A percentile compares a stretch with the other conserved stretches of the same genome.
These are phyloP conservation scores for Ophiobolus disseminans DNA, from an alignment of 2,329 filamentous ascomycete genomes.

Conservation along the genomic window DNA sequence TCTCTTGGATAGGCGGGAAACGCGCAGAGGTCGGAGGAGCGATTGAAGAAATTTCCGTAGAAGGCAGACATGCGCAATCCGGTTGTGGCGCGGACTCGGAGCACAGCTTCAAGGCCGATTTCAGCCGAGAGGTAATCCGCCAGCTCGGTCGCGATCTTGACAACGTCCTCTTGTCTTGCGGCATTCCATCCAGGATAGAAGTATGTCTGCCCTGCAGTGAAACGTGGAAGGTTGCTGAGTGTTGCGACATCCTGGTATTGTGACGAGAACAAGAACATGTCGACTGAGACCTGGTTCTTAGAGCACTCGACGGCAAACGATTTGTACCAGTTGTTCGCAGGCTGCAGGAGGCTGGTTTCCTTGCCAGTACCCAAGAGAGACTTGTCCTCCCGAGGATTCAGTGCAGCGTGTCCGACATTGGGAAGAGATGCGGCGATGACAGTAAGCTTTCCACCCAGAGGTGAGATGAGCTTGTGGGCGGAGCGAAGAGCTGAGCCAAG, in stretches of 20 bases:
- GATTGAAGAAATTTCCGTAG: constrained; percentile 99
- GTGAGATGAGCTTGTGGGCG: constrained; percentile 93
- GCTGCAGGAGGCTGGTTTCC: constrained; percentile 86
- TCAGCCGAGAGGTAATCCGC: constrained; percentile 96
- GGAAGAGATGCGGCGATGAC: constrained; percentile 90
- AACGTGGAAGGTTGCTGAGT: constrained; percentile 91
- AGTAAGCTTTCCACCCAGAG: constrained; percentile 92
- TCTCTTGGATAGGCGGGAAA: constrained; percentile 98
- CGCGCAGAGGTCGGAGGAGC: constrained; percentile 94
- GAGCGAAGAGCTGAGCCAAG: constrained; percentile 94
- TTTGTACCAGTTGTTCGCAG: constrained; percentile 96
- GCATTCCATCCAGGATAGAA: constrained; percentile 99
- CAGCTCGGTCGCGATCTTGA: constrained; percentile 97
- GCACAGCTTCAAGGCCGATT: constrained; percentile 93
- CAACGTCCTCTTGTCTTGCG: constrained; percentile 88
- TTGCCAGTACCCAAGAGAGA: constrained; percentile 93
- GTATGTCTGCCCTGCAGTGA: constrained; percentile 97
- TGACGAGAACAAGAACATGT: constrained; percentile 48
- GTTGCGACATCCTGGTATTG: constrained; percentile 91
- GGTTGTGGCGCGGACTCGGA: constrained; percentile 92
- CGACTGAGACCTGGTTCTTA: constrained; percentile 95
- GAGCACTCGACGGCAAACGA: constrained; percentile 98
- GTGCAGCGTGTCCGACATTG: constrained; percentile 86
- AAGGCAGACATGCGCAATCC: constrained; percentile 96
- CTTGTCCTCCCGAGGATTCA: constrained; percentile 92